phyloP scores from a whole-genome alignment of 164 flowering plant genomes.

The Annona cherimola region DNA sequence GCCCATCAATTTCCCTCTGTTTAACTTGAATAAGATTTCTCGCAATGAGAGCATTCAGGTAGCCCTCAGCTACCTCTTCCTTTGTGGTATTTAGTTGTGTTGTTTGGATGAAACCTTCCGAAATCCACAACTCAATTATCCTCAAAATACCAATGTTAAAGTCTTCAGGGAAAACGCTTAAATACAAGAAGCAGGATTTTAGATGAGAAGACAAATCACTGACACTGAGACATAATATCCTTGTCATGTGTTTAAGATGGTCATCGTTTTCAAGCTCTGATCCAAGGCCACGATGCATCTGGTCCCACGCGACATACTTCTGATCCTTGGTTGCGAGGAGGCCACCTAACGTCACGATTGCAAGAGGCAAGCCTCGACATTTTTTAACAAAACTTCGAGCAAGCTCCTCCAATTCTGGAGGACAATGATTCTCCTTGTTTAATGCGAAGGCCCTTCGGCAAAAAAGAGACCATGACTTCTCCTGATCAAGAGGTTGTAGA shows the following conservation, averaged over 20 bases:
- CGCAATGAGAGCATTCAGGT: background rate
- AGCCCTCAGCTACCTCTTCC: constrained; percentile 15
- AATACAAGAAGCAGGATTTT: constrained; percentile 13
- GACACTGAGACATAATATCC: constrained; percentile 12
- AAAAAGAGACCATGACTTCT: constrained; percentile 34
- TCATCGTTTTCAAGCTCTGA: constrained; percentile 3
- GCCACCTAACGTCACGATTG: constrained; percentile 18
- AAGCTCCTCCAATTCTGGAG: constrained; percentile 1
- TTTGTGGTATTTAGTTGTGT: background rate
- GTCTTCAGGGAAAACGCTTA: constrained; percentile 14
- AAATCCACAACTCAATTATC: constrained; percentile 11
- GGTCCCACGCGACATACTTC: constrained; percentile 7
- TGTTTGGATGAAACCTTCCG: constrained; percentile 12
- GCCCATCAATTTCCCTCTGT: background rate
- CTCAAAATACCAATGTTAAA: background rate
- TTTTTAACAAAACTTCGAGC: background rate
- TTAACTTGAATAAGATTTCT: constrained; percentile 6
- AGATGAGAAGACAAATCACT: constrained; percentile 10
- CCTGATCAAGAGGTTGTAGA: background rate
- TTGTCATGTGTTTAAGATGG: background rate
- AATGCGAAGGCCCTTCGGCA: constrained; percentile 14
- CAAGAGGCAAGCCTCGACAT: constrained; percentile 23
- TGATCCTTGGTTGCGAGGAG: constrained; percentile 8
- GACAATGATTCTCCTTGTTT: background rate
- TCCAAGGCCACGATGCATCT: constrained; percentile 4